These are phyloP conservation scores for Pythium guiyangense DNA, from an alignment of 352 stramenopile genomes.

Conservation along the genomic window DNA sequence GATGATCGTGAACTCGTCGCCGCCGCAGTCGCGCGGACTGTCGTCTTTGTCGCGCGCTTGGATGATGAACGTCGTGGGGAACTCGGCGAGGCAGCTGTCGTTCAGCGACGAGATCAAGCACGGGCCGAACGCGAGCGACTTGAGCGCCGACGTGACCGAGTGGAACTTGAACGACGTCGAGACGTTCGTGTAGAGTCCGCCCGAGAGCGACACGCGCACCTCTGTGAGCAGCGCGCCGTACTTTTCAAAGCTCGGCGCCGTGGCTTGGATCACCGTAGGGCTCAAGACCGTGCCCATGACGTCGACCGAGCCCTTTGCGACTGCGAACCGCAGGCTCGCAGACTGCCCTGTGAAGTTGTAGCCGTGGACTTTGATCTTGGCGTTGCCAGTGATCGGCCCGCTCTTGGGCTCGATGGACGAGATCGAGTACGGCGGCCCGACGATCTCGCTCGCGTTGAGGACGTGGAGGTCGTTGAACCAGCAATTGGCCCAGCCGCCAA, in stretches of 20 bases:
- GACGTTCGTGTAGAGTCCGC: slow-evolving; percentile 92
- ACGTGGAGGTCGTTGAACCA: slow-evolving; percentile 93
- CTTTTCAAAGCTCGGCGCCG: slow-evolving; percentile 93
- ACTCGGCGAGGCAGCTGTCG: slow-evolving; percentile 62
- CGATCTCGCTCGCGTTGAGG: slow-evolving; percentile 93
- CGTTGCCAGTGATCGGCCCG: slow-evolving; percentile 93
- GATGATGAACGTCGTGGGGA: slow-evolving; percentile 89
- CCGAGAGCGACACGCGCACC: slow-evolving; percentile 87
- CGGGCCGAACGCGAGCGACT: slow-evolving; percentile 93
- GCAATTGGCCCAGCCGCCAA: slow-evolving; percentile 95
- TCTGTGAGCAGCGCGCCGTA: slow-evolving; percentile 87
- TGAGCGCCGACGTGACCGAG: slow-evolving; percentile 88
- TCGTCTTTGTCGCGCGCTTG: slow-evolving; percentile 89
- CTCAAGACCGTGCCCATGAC: slow-evolving; percentile 85
- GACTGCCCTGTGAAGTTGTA: slow-evolving; percentile 90
- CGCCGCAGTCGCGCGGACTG: slow-evolving; percentile 88
- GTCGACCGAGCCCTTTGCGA: slow-evolving; percentile 91
- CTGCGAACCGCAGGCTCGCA: slow-evolving; percentile 90
- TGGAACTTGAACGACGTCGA: slow-evolving; percentile 89
- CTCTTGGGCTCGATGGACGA: slow-evolving; percentile 85
- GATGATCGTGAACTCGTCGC: slow-evolving; percentile 91
- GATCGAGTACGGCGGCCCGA: slow-evolving; percentile 95
- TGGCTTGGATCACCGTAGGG: slow-evolving; percentile 84
- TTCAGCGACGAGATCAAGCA: slow-evolving; percentile 68
- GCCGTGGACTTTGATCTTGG: slow-evolving; percentile 86